phyloP scores from a whole-genome alignment of 2,329 filamentous ascomycete genomes.

The Colletotrichum aenigma region DNA sequence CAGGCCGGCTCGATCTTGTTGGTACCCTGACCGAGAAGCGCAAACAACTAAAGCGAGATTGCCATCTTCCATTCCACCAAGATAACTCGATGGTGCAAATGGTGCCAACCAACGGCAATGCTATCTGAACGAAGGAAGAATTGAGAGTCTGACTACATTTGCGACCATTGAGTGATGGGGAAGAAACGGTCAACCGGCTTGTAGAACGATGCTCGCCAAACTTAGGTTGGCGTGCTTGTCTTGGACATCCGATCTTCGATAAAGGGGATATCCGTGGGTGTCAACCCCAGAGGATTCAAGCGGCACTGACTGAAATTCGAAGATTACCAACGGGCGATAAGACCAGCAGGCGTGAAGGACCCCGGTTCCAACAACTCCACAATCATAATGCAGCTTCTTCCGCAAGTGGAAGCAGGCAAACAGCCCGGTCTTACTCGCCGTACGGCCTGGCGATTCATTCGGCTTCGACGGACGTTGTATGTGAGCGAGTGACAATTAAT shows the following conservation, averaged over 20 bases:
- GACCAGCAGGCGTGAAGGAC: neutral
- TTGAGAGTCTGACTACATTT: neutral
- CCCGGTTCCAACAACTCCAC: neutral
- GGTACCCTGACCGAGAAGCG: neutral
- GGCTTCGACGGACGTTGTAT: neutral
- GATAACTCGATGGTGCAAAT: no score
- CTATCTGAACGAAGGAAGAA: no score
- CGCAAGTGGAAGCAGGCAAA: neutral
- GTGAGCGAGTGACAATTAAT: neutral
- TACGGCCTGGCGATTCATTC: neutral
- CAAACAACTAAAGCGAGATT: neutral
- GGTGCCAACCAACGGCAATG: no score
- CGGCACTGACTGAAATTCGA: neutral
- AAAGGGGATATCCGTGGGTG: neutral
- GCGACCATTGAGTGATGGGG: neutral
- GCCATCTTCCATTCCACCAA: neutral
- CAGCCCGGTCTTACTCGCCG: neutral
- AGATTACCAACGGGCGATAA: neutral
- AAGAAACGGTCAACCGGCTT: neutral
- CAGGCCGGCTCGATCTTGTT: neutral
- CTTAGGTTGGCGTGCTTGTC: neutral
- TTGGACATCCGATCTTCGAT: neutral
- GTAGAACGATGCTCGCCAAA: neutral
- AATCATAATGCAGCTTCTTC: neutral
- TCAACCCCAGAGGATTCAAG: neutral